Evolutionary conservation across 2,329 filamentous ascomycete species (phyloP), one percentile per base, ranked within the genome.

Genomic region (Aspergillus aculeatus): DNA sequence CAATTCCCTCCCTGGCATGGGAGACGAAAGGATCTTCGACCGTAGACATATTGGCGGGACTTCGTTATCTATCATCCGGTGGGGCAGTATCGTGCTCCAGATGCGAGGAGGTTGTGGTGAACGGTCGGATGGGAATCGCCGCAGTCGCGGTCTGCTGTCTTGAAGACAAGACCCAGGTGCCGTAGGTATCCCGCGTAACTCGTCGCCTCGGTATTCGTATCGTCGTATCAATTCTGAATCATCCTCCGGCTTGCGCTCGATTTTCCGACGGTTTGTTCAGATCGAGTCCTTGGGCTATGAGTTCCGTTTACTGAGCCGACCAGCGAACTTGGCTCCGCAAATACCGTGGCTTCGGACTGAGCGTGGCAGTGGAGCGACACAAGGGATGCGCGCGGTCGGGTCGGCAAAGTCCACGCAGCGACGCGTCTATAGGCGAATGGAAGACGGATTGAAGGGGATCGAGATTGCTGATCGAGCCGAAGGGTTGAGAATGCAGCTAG

Each of bases 11-110:
- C 24, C 80, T 74, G 5, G 80, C 75, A 64, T 68, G 77, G 60
- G 81, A 77, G 60, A 86, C 75, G 69, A 89, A 89, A 49, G 86
- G 86, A 65, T 89, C 86, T 69, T 82, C 72, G 66, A 77, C 75
- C 58, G 69, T 66, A 38, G 68, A 60, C 23, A 67, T 60, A 24
- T 65, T 61, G 60, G 47, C 62, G 55, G 59, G 62, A 52, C 58
- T 63, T 57, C 65, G 59, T 57, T 54, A 49, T 35, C 54, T 60
- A 51, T 59, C 59, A 55, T 62, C 52, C 38, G 50, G 47, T 5
- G 38, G 38, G 14, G 32, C 32, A 16, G 12, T 1, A 16, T 35
- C 32, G 32, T 16, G 11, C 1, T 16, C 14, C 12, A 16, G n/a
- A 6, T 6, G 38, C 38, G 38, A 44, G 38, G 57, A 56, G 16